Base-by-base conservation (phyloP, 1,139 yeast genomes). In the Debaryomyces singareniensis region DNA sequence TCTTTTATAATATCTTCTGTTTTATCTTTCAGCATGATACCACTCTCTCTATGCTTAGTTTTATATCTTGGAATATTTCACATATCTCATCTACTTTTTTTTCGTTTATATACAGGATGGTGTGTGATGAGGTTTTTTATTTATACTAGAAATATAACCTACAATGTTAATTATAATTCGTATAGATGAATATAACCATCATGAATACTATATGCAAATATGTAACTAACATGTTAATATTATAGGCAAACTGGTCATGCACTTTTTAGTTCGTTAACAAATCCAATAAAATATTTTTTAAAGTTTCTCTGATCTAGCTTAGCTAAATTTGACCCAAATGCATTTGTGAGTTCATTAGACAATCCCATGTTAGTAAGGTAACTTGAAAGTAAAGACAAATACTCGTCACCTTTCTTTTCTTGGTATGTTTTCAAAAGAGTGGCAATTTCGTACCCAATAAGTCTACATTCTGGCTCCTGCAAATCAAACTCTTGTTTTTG, bases 401-500 rank as follows among this genome's bases (percentile, higher is more conserved):
- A 69, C 13, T 65, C 60, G 35, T 55, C 65, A 21, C 55, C 53
- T 30, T 54, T 51, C 22, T 45, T 49, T 31, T 57, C 41, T 58
- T 72, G 80, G 40, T 84, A 65, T 4, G 80, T 67, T 43, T 78
- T 81, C 48, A 89, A 72, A 24, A 87, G 61, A 25, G 74, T 61
- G 0, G 94, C 78, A 7, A 86, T 63, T 45, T 91, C 98, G 37
- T 76, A 75, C 3, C 87, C 79, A 27, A 84, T 69, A 32, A 78
- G 64, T 45, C 93, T 71, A 44, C 72, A 75, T 48, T 84, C 89
- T 3, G 95, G 94, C 49, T 87, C 95, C 40, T 75, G 73, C 31
- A 79, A 60, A 45, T 81, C 75, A 42, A 79, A 78, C 21, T 71
- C 70, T 27, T 63, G 70, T 28, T 78, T 75, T 43, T 81, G 79